phyloP scores from a whole-genome alignment of 495 filamentous ascomycete species.

The Pyrenula massariospora region DNA sequence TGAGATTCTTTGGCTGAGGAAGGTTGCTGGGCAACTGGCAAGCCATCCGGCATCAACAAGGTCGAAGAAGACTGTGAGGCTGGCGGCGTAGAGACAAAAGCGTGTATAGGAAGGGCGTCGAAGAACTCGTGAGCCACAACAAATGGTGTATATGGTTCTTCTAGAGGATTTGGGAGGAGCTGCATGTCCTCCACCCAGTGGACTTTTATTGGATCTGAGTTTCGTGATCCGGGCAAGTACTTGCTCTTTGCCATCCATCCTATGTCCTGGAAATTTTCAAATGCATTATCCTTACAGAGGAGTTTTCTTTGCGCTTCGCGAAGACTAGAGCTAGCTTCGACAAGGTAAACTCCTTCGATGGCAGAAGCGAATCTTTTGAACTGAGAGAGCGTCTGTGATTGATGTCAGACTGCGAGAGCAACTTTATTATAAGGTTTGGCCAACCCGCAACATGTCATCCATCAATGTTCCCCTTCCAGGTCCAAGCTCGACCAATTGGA shows the following conservation, averaged over 20 bases:
- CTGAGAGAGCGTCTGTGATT: constrained; percentile 61
- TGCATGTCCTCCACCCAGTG: constrained; percentile 89
- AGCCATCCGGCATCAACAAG: constrained; percentile 16
- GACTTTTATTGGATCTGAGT: constrained; percentile 42
- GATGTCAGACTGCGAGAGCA: neutral
- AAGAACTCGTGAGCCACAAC: constrained; percentile 98
- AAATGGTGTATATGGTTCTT: constrained; percentile 63
- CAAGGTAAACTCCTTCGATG: constrained; percentile 77
- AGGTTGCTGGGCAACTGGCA: constrained; percentile 15
- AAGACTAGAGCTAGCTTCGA: constrained; percentile 75
- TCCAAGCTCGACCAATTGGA: constrained; percentile 86
- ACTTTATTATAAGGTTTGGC: neutral
- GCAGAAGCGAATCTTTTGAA: constrained; percentile 68
- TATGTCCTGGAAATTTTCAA: constrained; percentile 58
- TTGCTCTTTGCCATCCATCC: constrained; percentile 70
- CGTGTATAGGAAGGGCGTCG: constrained; percentile 95
- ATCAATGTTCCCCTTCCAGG: constrained; percentile 93
- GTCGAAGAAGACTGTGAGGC: constrained; percentile 20
- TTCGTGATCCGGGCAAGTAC: constrained; percentile 34
- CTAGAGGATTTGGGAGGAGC: constrained; percentile 59
- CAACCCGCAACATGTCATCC: constrained; percentile 87
- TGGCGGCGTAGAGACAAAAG: constrained; percentile 64
- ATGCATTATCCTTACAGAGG: constrained; percentile 65
- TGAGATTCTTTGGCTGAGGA: constrained; percentile 41
- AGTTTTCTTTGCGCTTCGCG: constrained; percentile 64